Conservation (phyloP, 208 protist genomes). For the Acanthamoeba pearcei region DNA sequence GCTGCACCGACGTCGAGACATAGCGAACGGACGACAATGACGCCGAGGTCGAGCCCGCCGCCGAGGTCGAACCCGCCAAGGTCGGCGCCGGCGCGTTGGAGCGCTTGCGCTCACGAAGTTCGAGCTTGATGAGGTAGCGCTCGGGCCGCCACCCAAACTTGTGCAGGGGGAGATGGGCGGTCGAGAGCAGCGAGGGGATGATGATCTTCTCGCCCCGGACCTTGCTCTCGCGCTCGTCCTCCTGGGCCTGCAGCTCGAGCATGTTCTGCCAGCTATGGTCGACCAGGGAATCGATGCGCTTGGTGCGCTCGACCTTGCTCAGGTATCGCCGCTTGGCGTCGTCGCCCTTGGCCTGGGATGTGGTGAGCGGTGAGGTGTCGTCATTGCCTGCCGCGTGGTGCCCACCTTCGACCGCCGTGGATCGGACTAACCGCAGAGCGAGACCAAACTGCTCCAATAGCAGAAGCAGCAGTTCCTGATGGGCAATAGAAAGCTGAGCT, state of each 20-base stretch:
- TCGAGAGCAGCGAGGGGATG: slow-evolving; percentile 30
- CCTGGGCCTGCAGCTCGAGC: slow-evolving; percentile 8
- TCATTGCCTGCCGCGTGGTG: background rate
- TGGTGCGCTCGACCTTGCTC: slow-evolving; percentile 35
- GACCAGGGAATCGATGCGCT: slow-evolving; percentile 59
- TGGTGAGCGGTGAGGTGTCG: background rate
- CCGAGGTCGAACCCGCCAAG: background rate
- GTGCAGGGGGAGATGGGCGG: background rate
- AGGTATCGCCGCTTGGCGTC: background rate
- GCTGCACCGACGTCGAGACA: slow-evolving; percentile 1
- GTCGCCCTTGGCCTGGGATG: background rate
- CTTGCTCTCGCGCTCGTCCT: slow-evolving; percentile 23
- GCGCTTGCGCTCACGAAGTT: slow-evolving; percentile 23
- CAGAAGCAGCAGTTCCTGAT: slow-evolving; percentile 54
- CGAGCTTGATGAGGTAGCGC: slow-evolving; percentile 55
- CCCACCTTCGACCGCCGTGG: background rate
- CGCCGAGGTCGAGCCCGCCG: background rate
- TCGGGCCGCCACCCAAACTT: slow-evolving; percentile 72
- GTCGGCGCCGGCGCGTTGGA: background rate
- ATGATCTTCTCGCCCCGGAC: slow-evolving; percentile 55
- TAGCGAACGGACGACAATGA: background rate
- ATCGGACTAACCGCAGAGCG: slow-evolving; percentile 12
- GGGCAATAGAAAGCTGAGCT: background rate
- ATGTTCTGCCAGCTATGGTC: slow-evolving; percentile 51
- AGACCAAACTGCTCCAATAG: slow-evolving; percentile 66